Percentiles rank a stretch among this genome's conserved stretches.
Conservation (phyloP, 257 asterid genomes). For the Solanum rostratum region DNA sequence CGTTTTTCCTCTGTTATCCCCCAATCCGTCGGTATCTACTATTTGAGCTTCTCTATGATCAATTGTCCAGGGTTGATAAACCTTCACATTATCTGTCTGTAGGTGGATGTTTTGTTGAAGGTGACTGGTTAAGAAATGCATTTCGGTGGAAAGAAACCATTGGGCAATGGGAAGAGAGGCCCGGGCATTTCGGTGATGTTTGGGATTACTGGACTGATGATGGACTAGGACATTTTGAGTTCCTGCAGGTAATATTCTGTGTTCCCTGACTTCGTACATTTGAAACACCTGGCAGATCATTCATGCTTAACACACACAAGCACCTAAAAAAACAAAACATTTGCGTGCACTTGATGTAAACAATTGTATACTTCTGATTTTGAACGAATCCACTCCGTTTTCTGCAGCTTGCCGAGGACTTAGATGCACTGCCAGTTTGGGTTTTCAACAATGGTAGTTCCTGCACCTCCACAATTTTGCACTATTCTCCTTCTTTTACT, state of each 20-base stretch:
- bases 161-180: conserved; percentile 95
- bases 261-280: background rate
- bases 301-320: background rate
- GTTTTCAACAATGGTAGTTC: conserved; percentile 91
- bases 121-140: conserved; percentile 84
- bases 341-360: background rate
- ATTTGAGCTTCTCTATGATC: background rate
- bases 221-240: conserved; percentile 83
- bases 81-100: background rate
- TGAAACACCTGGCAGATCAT: background rate
- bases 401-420: conserved; percentile 93
- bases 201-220: conserved; percentile 99
- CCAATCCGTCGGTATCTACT: background rate
- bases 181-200: conserved; percentile 96
- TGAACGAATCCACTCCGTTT: background rate
- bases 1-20: background rate
- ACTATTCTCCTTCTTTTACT: background rate
- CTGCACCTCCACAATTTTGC: background rate
- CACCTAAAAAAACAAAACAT: background rate
- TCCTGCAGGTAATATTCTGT: conserved; percentile 56
- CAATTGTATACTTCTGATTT: background rate
- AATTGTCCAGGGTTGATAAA: background rate
- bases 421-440: conserved; percentile 83
- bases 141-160: conserved; percentile 96
- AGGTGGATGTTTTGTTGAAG: conserved; percentile 99